Evolutionary conservation across 2,329 filamentous ascomycete species (phyloP), one percentile per base, ranked within the genome.

Genomic region (Colletotrichum navitas): DNA sequence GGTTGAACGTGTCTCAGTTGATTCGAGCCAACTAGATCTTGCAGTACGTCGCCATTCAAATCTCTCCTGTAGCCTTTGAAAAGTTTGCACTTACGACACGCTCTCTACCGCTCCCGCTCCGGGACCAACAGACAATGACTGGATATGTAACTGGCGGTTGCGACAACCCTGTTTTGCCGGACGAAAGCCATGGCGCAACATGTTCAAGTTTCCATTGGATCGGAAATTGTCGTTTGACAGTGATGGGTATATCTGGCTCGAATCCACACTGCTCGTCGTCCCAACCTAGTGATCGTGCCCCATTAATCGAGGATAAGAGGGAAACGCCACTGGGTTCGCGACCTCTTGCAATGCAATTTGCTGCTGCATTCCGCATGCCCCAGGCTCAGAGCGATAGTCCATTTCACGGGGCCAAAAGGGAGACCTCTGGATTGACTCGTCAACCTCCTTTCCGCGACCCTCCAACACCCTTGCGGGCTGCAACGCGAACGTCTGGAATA

Each of bases 401-500:
- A 43, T 24, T 34, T 56, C 32, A 36, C n/a, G 11, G 52, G 32
- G 32, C 32, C 32, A n/a, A 24, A 56, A 56, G 32, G 54, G 54
- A 39, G 21, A 26, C 5, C 14, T 39, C 32, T 56, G 47, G 45
- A 21, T 62, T 34, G 24, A 62, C 7, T 39, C 21, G 45, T 51
- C n/a, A 29, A 62, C 45, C 43, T 62, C 59, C 59, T 51, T 51
- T 51, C 45, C 59, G 26, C 41, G 32, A 10, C 16, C 45, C 59
- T 16, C 65, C 43, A 39, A 59, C 5, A 71, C 29, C 68, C 65
- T 63, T 55, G 68, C 45, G 45, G 52, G 21, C 63, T 29, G 68
- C 65, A 71, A 59, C 65, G 21, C 36, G 54, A 68, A 71, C 54
- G 65, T 71, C 68, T 68, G 68, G 49, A 63, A 71, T 60, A 63